These are phyloP conservation scores for Rhododendron griersonianum DNA, from an alignment of 148 eudicot species.

Conservation along the genomic window DNA sequence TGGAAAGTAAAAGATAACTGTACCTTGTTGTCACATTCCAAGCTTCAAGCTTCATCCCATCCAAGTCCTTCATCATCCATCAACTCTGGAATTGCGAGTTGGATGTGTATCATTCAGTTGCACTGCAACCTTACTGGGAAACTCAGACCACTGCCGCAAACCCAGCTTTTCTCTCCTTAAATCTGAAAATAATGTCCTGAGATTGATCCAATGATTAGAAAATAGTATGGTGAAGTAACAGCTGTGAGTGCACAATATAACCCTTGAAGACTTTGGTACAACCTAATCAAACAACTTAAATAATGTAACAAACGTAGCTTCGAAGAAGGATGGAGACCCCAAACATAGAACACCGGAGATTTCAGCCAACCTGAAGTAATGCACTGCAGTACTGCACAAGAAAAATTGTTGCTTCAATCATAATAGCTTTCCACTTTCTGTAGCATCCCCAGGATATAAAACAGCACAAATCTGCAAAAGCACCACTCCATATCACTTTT, in stretches of 20 bases:
- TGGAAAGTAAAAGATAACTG: neutral
- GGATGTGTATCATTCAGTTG: slow-evolving; percentile 99
- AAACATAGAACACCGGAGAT: neutral
- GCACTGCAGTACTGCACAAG: slow-evolving; percentile 99
- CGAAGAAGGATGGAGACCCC: neutral
- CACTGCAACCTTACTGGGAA: slow-evolving; percentile 88
- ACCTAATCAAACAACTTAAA: neutral
- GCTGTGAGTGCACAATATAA: neutral
- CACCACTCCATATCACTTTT: neutral
- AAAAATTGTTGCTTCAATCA: slow-evolving; percentile 95
- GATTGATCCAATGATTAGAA: neutral
- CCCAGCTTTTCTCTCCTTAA: slow-evolving; percentile 63
- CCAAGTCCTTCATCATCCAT: slow-evolving; percentile 97
- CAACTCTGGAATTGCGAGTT: slow-evolving; percentile 90
- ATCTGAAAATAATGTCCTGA: slow-evolving; percentile 87
- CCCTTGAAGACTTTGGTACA: neutral
- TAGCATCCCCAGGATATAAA: slow-evolving; percentile 95
- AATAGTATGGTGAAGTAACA: neutral
- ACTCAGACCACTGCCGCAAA: slow-evolving; percentile 67
- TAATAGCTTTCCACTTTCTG: slow-evolving; percentile 81
- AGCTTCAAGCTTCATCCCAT: slow-evolving; percentile 99
- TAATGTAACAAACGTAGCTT: neutral
- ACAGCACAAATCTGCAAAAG: slow-evolving; percentile 85
- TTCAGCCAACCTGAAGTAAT: slow-evolving; percentile 73
- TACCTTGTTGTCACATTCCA: slow-evolving; percentile 88